Evolutionary conservation across 305 asterid genomes (phyloP), one percentile per base, ranked within the genome.

Genomic region (Fraxinus nigra): DNA sequence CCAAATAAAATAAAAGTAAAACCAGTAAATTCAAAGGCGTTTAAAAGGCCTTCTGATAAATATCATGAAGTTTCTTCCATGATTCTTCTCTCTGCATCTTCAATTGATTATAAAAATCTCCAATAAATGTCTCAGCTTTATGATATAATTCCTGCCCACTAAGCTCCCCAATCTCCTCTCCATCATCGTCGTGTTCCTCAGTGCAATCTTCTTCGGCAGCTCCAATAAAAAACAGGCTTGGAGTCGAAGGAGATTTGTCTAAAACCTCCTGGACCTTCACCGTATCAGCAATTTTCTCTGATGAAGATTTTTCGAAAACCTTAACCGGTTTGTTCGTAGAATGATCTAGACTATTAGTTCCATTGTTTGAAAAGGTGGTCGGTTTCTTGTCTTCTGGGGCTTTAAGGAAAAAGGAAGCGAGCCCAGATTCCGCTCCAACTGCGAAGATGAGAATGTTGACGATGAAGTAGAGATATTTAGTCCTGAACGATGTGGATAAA

Each of bases 21-120:
- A 22, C 26, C 32, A 63, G 72, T 8, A 22, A 24, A 38, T 38
- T 38, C 13, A 9, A 1, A 35, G 9, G 8, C 7, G 40, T 35
- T 85, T 61, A 88, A 65, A 78, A 85, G 35, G 91, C 79, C 67
- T 87, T 63, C 0, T 86, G 87, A 75, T 82, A 87, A 61, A 86
- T 37, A 74, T 81, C 84, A 56, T 87, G 86, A 54, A 85, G 88
- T 32, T 85, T 89, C 56, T 83, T 88, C 91, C 89, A 83, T 0
- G 95, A 90, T 5, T 89, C 90, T 72, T 93, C 93, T 63, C 94
- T 91, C 83, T 93, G 97, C 90, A 93, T 90, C 87, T 88, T 93
- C 86, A 93, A 76, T 32, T 93, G 90, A 82, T 85, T 86, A 74
- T 93, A 90, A 63, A 93, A 93, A 78, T 93, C 84, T 32, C 94